Percentiles rank a stretch among this genome's conserved stretches.
phyloP scores from a whole-genome alignment of 768 basidiomycete species.

The Russula ochroleuca region DNA sequence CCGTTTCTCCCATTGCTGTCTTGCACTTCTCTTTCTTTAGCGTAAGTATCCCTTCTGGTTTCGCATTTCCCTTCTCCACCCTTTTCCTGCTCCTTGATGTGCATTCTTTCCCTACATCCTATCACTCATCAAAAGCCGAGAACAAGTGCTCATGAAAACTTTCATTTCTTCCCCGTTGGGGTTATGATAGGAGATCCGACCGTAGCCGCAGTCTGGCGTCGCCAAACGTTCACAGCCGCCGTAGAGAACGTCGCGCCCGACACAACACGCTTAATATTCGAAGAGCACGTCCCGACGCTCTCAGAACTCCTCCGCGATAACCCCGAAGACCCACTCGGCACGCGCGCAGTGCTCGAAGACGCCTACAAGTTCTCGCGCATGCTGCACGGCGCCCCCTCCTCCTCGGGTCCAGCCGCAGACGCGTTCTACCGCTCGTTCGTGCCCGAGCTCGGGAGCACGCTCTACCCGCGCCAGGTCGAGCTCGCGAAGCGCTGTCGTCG shows the following conservation, averaged over 20 bases:
- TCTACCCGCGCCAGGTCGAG: constrained; percentile 79
- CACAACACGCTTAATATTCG: constrained; percentile 61
- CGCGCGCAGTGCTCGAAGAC: constrained; percentile 59
- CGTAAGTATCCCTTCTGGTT: background rate
- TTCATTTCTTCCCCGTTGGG: no score
- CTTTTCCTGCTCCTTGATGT: background rate
- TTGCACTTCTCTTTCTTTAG: no score
- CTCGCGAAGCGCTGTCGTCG: constrained; percentile 76
- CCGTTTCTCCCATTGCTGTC: no score
- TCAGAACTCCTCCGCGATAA: constrained; percentile 43
- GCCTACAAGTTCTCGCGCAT: constrained; percentile 81
- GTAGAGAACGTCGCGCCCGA: constrained; percentile 72
- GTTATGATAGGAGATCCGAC: constrained; percentile 69
- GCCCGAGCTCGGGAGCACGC: constrained; percentile 69
- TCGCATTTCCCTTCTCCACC: background rate
- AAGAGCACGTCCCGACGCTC: constrained; percentile 67
- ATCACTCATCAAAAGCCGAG: background rate
- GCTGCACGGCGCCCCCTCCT: constrained; percentile 67
- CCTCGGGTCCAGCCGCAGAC: constrained; percentile 48
- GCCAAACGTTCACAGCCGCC: constrained; percentile 85
- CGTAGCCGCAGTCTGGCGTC: constrained; percentile 86
- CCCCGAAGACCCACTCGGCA: constrained; percentile 36
- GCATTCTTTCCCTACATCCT: background rate
- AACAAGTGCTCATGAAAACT: background rate
- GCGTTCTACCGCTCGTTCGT: constrained; percentile 86